Base-by-base conservation (phyloP, 345 rosid species). In the Bruguiera gymnorhiza region DNA sequence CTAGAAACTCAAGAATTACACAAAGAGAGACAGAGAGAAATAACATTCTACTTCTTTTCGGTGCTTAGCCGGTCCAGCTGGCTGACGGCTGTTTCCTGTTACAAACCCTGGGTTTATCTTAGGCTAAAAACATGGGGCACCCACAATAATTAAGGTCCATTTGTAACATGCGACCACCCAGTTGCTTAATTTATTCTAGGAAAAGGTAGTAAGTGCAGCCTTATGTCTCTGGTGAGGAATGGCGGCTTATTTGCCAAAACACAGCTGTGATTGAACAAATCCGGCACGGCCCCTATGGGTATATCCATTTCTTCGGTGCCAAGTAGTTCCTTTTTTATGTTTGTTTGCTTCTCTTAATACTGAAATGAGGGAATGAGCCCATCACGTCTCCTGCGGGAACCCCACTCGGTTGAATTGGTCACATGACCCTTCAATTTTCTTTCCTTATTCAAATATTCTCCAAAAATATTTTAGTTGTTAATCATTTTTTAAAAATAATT, bases 211-310 rank as follows among this genome's bases (percentile, higher is more conserved):
- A 11, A 43, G 13, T 13, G 16, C 18, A 15, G 19, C 50, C 50
- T 11, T 13, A 13, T 1, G 50, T 13, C 13, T 43, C 50, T 6
- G 50, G 5, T 3, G 4, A 21, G 27, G n/a, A 31, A 52, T 31
- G 16, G 24, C 9, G 30, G 46, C 65, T 39, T 6, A 43, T 13
- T 15, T 43, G 3, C 64, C 48, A 5, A n/a, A 39, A 46, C 43
- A 58, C 59, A 70, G 73, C 73, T 70, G 73, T 69, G 15, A 13
- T 7, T 11, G 8, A 19, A 32, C 24, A 9, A 15, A 13, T 11
- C 50, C 19, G 5, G 5, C 50, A 43, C 13, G 16, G 50, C 50
- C 37, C 15, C 50, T 11, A 13, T 43, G 3, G 18, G 50, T 3
- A 13, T 43, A 0, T 43, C 50, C 5, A 13, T 15, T 43, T 3